Evolutionary conservation across 2,329 filamentous ascomycete species (phyloP).

Genomic region (Didymella keratinophila): DNA sequence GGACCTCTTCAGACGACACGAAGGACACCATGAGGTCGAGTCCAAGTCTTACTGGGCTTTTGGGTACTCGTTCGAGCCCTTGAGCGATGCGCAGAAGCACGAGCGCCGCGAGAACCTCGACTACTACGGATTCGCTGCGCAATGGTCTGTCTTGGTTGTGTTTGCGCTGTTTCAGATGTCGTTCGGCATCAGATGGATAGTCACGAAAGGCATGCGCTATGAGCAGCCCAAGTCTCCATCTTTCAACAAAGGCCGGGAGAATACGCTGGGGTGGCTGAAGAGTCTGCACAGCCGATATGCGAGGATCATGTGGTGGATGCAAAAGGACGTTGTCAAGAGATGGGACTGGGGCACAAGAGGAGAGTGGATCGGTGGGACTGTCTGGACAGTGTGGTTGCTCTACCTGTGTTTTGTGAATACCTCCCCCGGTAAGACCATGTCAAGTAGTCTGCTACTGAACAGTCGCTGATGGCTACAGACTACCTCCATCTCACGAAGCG

Average conservation of each 20-base stretch:
- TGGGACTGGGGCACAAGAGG: slow-evolving; percentile 61
- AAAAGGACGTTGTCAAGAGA: slow-evolving; percentile 53
- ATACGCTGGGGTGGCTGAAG: slow-evolving; percentile 34
- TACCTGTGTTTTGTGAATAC: slow-evolving; percentile 60
- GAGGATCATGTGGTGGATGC: slow-evolving; percentile 54
- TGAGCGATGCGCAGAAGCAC: slow-evolving; percentile 59
- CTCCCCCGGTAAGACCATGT: slow-evolving; percentile 37
- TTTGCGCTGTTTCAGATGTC: slow-evolving; percentile 54
- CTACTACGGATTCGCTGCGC: slow-evolving; percentile 63
- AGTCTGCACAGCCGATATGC: slow-evolving; percentile 36
- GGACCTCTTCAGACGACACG: slow-evolving; percentile 31
- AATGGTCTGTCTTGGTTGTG: slow-evolving; percentile 60
- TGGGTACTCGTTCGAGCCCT: slow-evolving; percentile 63
- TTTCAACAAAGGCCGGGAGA: slow-evolving; percentile 45
- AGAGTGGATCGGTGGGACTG: slow-evolving; percentile 57
- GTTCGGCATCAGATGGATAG: slow-evolving; percentile 48
- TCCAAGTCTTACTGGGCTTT: slow-evolving; percentile 41
- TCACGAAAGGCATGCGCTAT: slow-evolving; percentile 36
- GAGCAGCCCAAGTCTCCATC: slow-evolving; percentile 54
- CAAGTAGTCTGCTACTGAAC: not conserved
- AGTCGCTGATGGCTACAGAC: slow-evolving; percentile 51
- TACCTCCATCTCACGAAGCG: slow-evolving; percentile 71
- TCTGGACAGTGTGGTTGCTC: slow-evolving; percentile 63
- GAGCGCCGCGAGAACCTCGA: slow-evolving; percentile 63
- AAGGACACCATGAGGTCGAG: slow-evolving; percentile 36